Percentiles rank a stretch among this genome's conserved stretches.
Conservation (phyloP, 83 land plant genomes). For the Diphasiastrum complanatum region DNA sequence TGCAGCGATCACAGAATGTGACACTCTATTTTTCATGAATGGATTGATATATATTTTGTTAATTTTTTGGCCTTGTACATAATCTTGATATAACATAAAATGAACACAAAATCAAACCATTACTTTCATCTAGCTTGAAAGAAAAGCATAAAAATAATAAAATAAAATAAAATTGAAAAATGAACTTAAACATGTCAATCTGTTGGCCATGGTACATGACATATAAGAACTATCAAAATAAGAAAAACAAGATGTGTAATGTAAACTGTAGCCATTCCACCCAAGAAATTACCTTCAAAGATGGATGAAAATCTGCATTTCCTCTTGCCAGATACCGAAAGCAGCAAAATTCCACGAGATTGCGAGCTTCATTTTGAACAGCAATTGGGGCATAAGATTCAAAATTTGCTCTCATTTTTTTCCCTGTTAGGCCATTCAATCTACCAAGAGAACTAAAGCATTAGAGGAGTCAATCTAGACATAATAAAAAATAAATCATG, state of each 20-base stretch:
- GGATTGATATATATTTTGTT: no score
- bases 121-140: no score
- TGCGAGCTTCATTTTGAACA: conserved; percentile 33
- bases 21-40: no score
- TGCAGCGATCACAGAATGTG: no score
- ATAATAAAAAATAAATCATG: not conserved
- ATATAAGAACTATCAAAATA: no score
- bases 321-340: conserved; percentile 29
- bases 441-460: conserved; percentile 5
- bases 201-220: no score
- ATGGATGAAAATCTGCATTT: conserved; percentile 26
- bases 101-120: no score
- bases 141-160: no score
- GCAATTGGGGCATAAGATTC: conserved; percentile 24
- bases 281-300: conserved; percentile 16
- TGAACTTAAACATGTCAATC: no score
- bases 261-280: not conserved
- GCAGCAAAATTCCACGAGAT: conserved; percentile 35
- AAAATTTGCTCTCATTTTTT: conserved; percentile 32
- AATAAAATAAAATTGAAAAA: no score
- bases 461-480: not conserved
- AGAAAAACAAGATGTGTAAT: not conserved
- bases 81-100: no score
- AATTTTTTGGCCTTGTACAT: no score
- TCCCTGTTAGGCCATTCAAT: conserved; percentile 37